phyloP scores from a whole-genome alignment of 345 rosid species.

The Euphorbia peplus region DNA sequence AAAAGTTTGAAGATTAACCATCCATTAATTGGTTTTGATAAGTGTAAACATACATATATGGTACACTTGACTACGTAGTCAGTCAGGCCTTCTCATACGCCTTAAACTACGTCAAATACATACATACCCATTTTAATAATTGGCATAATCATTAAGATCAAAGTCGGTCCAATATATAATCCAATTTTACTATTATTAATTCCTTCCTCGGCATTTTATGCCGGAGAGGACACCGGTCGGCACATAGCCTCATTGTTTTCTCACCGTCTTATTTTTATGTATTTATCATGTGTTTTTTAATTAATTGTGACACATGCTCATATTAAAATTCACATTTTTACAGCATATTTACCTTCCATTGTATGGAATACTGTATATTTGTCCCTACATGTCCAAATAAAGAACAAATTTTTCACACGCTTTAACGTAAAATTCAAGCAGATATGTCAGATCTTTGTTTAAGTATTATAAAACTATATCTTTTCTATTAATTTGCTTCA shows the following conservation, averaged over 20 bases:
- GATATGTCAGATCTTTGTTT: too few relatives aligned
- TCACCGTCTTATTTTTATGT: too few relatives aligned
- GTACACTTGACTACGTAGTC: not conserved
- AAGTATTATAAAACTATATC: too few relatives aligned
- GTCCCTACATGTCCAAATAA: too few relatives aligned
- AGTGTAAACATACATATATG: not conserved
- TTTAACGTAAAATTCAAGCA: too few relatives aligned
- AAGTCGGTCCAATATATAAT: constrained; percentile 31
- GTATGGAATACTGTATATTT: too few relatives aligned
- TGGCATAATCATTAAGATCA: constrained; percentile 5
- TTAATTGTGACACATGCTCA: not conserved
- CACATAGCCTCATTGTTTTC: not conserved
- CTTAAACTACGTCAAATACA: constrained; percentile 31
- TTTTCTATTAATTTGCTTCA: too few relatives aligned
- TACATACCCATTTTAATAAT: constrained; percentile 9
- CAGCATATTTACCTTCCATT: too few relatives aligned
- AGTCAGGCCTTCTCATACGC: constrained; percentile 44
- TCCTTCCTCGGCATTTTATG: not conserved
- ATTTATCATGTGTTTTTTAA: too few relatives aligned
- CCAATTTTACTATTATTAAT: constrained; percentile 1
- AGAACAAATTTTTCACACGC: too few relatives aligned
- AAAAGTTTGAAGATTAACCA: not conserved
- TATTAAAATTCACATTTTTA: too few relatives aligned
- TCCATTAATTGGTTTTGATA: not conserved
- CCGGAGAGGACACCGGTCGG: not conserved